Percentiles rank a stretch among this genome's conserved stretches.
Conservation (phyloP, 805 yeast species). For the Clavispora vitiphila region DNA sequence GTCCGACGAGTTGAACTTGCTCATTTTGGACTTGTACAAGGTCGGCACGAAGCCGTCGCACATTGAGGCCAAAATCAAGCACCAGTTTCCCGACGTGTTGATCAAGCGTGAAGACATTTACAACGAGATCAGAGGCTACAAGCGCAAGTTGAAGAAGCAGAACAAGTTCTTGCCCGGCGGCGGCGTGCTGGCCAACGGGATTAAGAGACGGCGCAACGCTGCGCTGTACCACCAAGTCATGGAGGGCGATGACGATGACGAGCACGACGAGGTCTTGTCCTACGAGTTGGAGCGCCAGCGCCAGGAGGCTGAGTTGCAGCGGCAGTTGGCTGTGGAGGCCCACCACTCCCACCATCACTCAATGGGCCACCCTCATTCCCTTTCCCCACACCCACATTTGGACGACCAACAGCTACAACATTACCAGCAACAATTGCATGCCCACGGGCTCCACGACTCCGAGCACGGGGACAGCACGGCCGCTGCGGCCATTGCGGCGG, state of each 20-base stretch:
- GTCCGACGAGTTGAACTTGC: slow-evolving; percentile 46
- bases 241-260: slow-evolving; percentile 20
- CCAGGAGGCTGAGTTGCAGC: slow-evolving; percentile 18
- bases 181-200: slow-evolving; percentile 8
- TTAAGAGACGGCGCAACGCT: slow-evolving; percentile 13
- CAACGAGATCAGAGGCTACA: slow-evolving; percentile 53
- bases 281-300: slow-evolving; percentile 17
- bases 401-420: slow-evolving; percentile 24
- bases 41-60: slow-evolving; percentile 53
- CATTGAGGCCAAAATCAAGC: slow-evolving; percentile 47
- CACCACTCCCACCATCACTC: slow-evolving; percentile 8
- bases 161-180: slow-evolving; percentile 20
- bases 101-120: slow-evolving; percentile 56
- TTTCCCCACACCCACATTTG: slow-evolving; percentile 19
- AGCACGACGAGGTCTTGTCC: slow-evolving; percentile 19
- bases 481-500: slow-evolving; percentile 41
- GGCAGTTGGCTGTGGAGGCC: slow-evolving; percentile 16
- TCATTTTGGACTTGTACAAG: slow-evolving; percentile 48
- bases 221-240: slow-evolving; percentile 15
- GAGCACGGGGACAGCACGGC: slow-evolving; percentile 18
- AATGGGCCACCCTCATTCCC: slow-evolving; percentile 13
- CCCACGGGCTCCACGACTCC: slow-evolving; percentile 20
- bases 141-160: slow-evolving; percentile 44
- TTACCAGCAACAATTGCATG: slow-evolving; percentile 24
- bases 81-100: slow-evolving; percentile 48